A percentile compares a stretch with the other conserved stretches of the same genome.
Evolutionary conservation across 2,329 filamentous ascomycete species (phyloP).

Genomic region (Acrocalymma vagum): DNA sequence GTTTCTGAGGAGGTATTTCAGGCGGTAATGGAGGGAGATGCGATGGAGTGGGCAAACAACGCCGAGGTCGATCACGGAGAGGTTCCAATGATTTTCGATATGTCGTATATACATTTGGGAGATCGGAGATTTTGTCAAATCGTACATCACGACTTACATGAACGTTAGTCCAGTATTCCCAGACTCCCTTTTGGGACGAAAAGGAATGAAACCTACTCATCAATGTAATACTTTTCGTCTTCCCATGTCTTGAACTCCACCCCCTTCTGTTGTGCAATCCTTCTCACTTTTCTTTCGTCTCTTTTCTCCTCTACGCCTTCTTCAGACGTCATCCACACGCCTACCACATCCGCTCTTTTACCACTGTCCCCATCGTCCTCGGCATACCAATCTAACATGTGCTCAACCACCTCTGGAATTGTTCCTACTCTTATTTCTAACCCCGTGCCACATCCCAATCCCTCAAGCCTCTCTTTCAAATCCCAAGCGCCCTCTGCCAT

Average conservation of each 20-base stretch:
- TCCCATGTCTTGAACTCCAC: conserved; percentile 71
- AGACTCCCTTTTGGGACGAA: not conserved
- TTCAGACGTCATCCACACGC: conserved; percentile 78
- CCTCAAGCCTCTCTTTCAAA: conserved; percentile 69
- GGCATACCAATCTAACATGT: conserved; percentile 61
- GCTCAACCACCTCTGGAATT: conserved; percentile 65
- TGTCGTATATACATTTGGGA: conserved; percentile 78
- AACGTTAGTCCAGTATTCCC: conserved; percentile 2
- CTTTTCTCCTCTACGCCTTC: conserved; percentile 73
- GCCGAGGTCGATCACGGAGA: conserved; percentile 70
- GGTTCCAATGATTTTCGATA: conserved; percentile 79
- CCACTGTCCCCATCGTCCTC: conserved; percentile 16
- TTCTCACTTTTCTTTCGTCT: conserved; percentile 67
- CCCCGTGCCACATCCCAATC: conserved; percentile 62
- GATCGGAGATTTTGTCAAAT: conserved; percentile 63
- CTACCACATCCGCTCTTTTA: conserved; percentile 60
- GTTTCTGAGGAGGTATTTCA: conserved; percentile 64
- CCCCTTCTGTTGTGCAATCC: conserved; percentile 60
- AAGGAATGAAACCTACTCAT: conserved; percentile 68
- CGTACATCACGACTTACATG: conserved; percentile 69
- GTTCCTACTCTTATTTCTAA: conserved; percentile 71
- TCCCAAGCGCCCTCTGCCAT: conserved; percentile 77
- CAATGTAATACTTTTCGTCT: conserved; percentile 81
- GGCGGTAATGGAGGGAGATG: conserved; percentile 68
- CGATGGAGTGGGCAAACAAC: conserved; percentile 62